These are phyloP conservation scores for Nakataea oryzae DNA, from an alignment of 2,329 filamentous ascomycete species.

Conservation along the genomic window DNA sequence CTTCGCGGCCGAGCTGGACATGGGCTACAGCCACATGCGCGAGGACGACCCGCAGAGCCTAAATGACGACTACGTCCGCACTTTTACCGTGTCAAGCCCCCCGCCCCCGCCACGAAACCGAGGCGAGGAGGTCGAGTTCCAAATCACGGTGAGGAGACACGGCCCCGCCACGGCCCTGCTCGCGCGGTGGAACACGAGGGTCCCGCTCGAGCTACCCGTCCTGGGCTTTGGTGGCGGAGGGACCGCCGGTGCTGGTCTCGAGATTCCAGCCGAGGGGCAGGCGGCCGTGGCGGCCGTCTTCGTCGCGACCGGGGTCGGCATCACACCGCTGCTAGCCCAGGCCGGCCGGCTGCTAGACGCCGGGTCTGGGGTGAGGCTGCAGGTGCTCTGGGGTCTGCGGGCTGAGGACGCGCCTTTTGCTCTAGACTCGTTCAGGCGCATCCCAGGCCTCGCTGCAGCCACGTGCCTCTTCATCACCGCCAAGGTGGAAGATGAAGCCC, in stretches of 20 bases:
- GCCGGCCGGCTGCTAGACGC: conserved; percentile 33
- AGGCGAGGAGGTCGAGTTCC: conserved; percentile 47
- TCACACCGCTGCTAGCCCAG: conserved; percentile 71
- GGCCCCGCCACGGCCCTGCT: conserved; percentile 60
- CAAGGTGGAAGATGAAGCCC: conserved; percentile 23
- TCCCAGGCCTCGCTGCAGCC: conserved; percentile 36
- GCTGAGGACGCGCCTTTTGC: conserved; percentile 53
- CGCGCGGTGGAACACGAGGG: conserved; percentile 42
- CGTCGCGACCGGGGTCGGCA: conserved; percentile 70
- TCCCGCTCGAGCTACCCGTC: conserved; percentile 52
- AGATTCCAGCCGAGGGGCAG: conserved; percentile 20
- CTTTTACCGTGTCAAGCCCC: conserved; percentile 67
- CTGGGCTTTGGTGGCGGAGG: conserved; percentile 58
- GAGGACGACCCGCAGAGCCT: conserved; percentile 69
- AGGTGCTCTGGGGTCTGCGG: conserved; percentile 59
- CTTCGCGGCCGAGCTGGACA: conserved; percentile 57
- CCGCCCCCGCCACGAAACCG: conserved; percentile 26
- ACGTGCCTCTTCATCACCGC: conserved; percentile 56
- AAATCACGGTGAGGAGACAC: conserved; percentile 62
- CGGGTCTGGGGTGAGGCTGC: conserved; percentile 25
- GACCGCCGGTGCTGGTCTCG: conserved; percentile 14
- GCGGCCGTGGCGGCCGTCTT: conserved; percentile 42
- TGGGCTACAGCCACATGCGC: conserved; percentile 74
- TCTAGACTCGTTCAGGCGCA: conserved; percentile 42
- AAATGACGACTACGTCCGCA: conserved; percentile 77